A percentile compares a stretch with the other conserved stretches of the same genome.
phyloP scores from a whole-genome alignment of 2,329 filamentous ascomycete genomes.

The Alternaria incomplexa region DNA sequence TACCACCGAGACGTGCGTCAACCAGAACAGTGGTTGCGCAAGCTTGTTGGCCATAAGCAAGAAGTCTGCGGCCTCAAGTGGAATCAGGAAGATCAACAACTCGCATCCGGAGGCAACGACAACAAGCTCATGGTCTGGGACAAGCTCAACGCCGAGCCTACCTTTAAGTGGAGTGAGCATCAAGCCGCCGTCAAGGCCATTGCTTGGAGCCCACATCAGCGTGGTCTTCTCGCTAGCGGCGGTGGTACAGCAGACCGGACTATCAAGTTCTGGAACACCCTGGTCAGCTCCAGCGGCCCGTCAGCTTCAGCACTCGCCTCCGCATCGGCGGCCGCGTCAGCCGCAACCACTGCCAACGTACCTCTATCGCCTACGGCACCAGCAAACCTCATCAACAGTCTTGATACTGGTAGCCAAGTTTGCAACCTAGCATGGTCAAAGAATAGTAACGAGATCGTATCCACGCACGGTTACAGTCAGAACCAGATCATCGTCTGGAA shows the following conservation, averaged over 20 bases:
- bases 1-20: constrained; percentile 95
- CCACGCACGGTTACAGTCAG: constrained; percentile 95
- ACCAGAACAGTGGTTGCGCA: constrained; percentile 86
- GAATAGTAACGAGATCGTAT: constrained; percentile 96
- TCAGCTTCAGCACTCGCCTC: constrained; percentile 50
- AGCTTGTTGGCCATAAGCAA: constrained; percentile 93
- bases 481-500: constrained; percentile 99
- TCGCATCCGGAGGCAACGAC: constrained; percentile 95
- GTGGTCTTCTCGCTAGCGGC: constrained; percentile 90
- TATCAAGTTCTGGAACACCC: constrained; percentile 98
- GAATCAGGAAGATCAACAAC: constrained; percentile 94
- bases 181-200: constrained; percentile 97
- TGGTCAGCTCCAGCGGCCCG: constrained; percentile 67
- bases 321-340: constrained; percentile 43
- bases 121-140: constrained; percentile 99
- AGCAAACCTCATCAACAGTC: constrained; percentile 69
- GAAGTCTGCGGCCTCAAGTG: constrained; percentile 96
- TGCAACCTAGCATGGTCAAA: constrained; percentile 98
- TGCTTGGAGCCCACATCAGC: constrained; percentile 95
- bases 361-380: constrained; percentile 45
- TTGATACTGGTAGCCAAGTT: constrained; percentile 98
- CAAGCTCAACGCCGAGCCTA: constrained; percentile 86
- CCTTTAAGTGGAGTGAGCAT: constrained; percentile 94
- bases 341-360: constrained; percentile 37
- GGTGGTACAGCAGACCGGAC: constrained; percentile 94